A percentile compares a stretch with the other conserved stretches of the same genome.
phyloP scores from a whole-genome alignment of 192 early-diverging fungal genomes.

The Geranomyces variabilis region DNA sequence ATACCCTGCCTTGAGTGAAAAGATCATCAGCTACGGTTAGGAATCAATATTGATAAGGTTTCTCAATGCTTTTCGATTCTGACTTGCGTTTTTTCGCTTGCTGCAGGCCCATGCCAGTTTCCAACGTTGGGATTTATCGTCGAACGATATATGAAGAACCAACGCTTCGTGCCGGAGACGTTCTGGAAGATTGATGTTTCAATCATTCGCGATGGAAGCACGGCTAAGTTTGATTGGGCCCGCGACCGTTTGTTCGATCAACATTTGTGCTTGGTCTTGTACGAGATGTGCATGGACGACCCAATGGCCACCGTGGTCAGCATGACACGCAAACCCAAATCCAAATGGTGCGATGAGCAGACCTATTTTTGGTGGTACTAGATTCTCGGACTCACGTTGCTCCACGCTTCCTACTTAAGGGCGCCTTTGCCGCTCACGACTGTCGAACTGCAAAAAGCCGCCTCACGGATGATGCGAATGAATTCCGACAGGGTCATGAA shows the following conservation, averaged over 20 bases:
- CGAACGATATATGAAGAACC: slow-evolving; percentile 73
- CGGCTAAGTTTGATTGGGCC: slow-evolving; percentile 75
- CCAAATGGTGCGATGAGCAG: slow-evolving; percentile 69
- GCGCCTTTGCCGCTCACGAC: slow-evolving; percentile 92
- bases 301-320: slow-evolving; percentile 61
- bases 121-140: slow-evolving; percentile 97
- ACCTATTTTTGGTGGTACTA: background rate
- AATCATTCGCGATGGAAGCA: slow-evolving; percentile 45
- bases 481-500: slow-evolving; percentile 80
- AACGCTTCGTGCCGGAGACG: slow-evolving; percentile 81
- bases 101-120: slow-evolving; percentile 87
- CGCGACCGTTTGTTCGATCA: slow-evolving; percentile 78
- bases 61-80: slow-evolving; percentile 3
- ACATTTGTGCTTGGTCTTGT: slow-evolving; percentile 66
- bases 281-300: slow-evolving; percentile 71
- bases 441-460: slow-evolving; percentile 89
- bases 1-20: slow-evolving; percentile 59
- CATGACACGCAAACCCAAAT: slow-evolving; percentile 66
- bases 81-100: background rate
- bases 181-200: slow-evolving; percentile 87
- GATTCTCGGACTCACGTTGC: slow-evolving; percentile 7
- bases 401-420: slow-evolving; percentile 45
- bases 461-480: slow-evolving; percentile 69
- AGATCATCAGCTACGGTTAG: slow-evolving; percentile 83
- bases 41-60: background rate